These are phyloP conservation scores for Alternaria angustiovoidea DNA, from an alignment of 2,329 filamentous ascomycete species.

Conservation along the genomic window DNA sequence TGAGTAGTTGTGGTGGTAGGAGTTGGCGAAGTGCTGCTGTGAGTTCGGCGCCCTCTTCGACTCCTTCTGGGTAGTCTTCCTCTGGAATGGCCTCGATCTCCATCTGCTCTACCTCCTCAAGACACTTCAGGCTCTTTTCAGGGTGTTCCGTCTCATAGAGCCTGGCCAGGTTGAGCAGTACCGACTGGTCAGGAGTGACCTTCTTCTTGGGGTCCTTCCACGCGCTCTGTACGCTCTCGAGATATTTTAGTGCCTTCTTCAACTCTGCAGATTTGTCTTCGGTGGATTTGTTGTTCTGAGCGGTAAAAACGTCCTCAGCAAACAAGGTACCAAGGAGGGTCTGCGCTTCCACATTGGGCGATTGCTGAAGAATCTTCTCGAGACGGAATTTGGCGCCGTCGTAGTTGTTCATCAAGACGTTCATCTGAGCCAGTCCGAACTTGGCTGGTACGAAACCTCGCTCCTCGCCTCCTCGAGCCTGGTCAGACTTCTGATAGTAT, in stretches of 20 bases:
- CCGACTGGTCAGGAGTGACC: constrained; percentile 79
- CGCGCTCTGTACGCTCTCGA: constrained; percentile 83
- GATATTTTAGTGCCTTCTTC: constrained; percentile 83
- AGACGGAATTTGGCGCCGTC: constrained; percentile 92
- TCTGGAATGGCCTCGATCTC: constrained; percentile 81
- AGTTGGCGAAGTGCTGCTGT: constrained; percentile 74
- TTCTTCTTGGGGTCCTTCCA: constrained; percentile 96
- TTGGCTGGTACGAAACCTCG: constrained; percentile 92
- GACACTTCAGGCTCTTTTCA: constrained; percentile 89
- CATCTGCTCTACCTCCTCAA: constrained; percentile 90
- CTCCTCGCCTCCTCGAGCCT: constrained; percentile 89
- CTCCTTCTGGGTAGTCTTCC: constrained; percentile 70
- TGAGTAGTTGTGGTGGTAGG: constrained; percentile 87
- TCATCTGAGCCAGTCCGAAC: constrained; percentile 90
- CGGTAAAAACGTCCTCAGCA: constrained; percentile 90
- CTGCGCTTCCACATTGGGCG: constrained; percentile 86
- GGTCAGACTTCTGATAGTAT: constrained; percentile 89
- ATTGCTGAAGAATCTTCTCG: constrained; percentile 91
- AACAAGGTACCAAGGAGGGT: constrained; percentile 89
- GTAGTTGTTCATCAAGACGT: constrained; percentile 81
- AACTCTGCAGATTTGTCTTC: constrained; percentile 87
- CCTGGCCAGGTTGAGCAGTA: constrained; percentile 88
- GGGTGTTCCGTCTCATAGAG: constrained; percentile 87
- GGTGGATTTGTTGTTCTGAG: constrained; percentile 73
- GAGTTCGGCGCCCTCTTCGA: constrained; percentile 56